Conservation (phyloP, 2,329 filamentous ascomycete species). For the Decorospora gaudefroyi region DNA sequence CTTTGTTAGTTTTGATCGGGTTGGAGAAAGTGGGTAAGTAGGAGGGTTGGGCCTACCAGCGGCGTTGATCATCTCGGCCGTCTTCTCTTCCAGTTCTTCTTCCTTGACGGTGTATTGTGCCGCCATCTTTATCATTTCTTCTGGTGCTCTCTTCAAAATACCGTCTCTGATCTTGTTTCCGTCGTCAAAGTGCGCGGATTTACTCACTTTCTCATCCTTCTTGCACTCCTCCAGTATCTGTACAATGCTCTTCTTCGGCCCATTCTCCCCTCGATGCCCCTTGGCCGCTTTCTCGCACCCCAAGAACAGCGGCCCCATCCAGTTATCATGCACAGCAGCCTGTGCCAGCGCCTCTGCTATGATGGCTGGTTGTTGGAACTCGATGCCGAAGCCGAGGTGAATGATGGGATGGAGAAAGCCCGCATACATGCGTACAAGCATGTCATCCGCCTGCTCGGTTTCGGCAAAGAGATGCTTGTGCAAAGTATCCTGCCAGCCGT, state of each 20-base stretch:
- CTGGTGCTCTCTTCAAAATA: constrained; percentile 64
- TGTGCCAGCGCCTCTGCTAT: constrained; percentile 81
- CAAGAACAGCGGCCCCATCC: constrained; percentile 60
- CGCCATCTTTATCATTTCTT: constrained; percentile 66
- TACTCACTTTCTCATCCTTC: constrained; percentile 60
- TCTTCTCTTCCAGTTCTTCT: constrained; percentile 61
- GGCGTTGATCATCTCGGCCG: constrained; percentile 72
- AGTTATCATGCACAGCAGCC: constrained; percentile 68
- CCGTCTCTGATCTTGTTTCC: constrained; percentile 70
- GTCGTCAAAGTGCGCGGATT: constrained; percentile 59
- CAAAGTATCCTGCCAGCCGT: constrained; percentile 66
- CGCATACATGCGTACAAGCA: constrained; percentile 70
- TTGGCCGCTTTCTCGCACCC: constrained; percentile 57
- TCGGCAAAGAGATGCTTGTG: constrained; percentile 70
- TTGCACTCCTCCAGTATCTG: constrained; percentile 66
- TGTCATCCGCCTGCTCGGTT: constrained; percentile 66
- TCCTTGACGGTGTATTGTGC: constrained; percentile 58
- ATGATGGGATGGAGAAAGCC: constrained; percentile 80
- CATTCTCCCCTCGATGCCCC: constrained; percentile 22
- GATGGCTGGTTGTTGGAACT: constrained; percentile 80
- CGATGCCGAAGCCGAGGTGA: constrained; percentile 81
- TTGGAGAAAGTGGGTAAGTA: neutral
- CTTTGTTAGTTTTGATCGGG: neutral
- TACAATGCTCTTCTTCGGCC: constrained; percentile 51
- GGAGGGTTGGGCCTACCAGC: constrained; percentile 48